These are phyloP conservation scores for Wickerhamiella dianesei DNA, from an alignment of 805 yeast species.

Conservation along the genomic window DNA sequence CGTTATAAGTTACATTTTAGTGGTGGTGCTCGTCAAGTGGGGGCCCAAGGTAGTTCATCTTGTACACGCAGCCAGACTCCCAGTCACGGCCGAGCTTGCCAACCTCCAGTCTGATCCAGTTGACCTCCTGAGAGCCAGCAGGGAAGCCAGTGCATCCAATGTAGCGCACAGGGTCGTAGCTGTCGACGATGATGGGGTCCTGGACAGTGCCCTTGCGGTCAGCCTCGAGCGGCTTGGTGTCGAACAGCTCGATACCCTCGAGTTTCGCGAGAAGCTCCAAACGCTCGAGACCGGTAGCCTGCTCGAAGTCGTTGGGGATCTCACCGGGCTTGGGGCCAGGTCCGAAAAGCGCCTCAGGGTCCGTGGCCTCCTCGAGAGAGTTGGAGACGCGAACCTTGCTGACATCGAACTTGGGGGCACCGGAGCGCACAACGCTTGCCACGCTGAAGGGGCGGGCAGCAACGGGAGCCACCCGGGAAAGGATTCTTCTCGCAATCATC, in stretches of 20 bases:
- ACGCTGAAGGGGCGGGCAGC: constrained; percentile 2
- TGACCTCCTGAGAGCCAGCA: constrained; percentile 77
- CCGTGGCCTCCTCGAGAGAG: constrained; percentile 60
- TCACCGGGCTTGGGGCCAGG: constrained; percentile 60
- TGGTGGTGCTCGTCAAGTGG: constrained; percentile 18
- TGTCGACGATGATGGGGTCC: constrained; percentile 80
- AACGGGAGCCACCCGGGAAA: background rate
- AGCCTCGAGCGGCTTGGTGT: constrained; percentile 72
- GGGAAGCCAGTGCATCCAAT: constrained; percentile 97
- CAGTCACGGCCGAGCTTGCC: constrained; percentile 87
- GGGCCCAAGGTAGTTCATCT: constrained; percentile 76
- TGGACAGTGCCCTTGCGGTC: constrained; percentile 82
- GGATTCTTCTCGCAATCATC: background rate
- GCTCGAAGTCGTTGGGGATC: constrained; percentile 88
- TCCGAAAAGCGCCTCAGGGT: constrained; percentile 68
- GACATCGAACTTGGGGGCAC: background rate
- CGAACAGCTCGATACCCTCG: constrained; percentile 86
- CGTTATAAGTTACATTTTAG: constrained; percentile 3
- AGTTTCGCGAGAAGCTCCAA: constrained; percentile 83
- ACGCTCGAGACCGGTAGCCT: constrained; percentile 97
- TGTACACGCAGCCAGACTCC: constrained; percentile 96
- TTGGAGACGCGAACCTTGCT: constrained; percentile 10
- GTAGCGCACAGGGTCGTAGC: constrained; percentile 84
- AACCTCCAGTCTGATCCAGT: constrained; percentile 84
- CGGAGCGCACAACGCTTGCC: background rate